Percentiles rank a stretch among this genome's conserved stretches.
phyloP scores from a whole-genome alignment of 306 rosid species.

The Medicago truncatula region DNA sequence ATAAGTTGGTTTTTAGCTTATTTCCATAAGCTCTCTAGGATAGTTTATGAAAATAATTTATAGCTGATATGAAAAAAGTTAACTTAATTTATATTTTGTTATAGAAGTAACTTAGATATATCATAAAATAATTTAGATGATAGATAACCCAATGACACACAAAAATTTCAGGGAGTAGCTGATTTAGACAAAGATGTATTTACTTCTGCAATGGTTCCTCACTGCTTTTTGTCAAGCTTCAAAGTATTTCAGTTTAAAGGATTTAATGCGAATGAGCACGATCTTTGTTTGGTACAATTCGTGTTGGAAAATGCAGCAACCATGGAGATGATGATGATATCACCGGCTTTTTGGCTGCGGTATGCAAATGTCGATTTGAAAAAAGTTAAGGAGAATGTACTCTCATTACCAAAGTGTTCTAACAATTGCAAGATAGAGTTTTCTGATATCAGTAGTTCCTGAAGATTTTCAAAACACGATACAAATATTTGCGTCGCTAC shows the following conservation, averaged over 20 bases:
- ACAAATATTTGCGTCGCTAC: no score
- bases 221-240: constrained; percentile 44
- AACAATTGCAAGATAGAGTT: constrained; percentile 19
- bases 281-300: constrained; percentile 39
- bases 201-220: constrained; percentile 38
- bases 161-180: constrained; percentile 48
- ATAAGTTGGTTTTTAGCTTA: neutral
- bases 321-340: constrained; percentile 41
- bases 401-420: constrained; percentile 45
- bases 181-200: constrained; percentile 40
- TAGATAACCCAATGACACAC: neutral
- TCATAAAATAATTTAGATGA: neutral
- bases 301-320: constrained; percentile 38
- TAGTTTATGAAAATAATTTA: no score
- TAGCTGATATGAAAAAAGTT: no score
- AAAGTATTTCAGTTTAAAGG: constrained; percentile 32
- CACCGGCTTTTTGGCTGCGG: constrained; percentile 37
- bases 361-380: constrained; percentile 42
- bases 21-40: neutral
- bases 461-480: neutral
- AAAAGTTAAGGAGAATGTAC: constrained; percentile 41
- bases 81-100: no score
- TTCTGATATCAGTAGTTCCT: constrained; percentile 20
- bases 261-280: constrained; percentile 43
- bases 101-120: neutral